A percentile compares a stretch with the other conserved stretches of the same genome.
Conservation (phyloP, 1,284 basidiomycete genomes). For the Apiotrichum gracile region DNA sequence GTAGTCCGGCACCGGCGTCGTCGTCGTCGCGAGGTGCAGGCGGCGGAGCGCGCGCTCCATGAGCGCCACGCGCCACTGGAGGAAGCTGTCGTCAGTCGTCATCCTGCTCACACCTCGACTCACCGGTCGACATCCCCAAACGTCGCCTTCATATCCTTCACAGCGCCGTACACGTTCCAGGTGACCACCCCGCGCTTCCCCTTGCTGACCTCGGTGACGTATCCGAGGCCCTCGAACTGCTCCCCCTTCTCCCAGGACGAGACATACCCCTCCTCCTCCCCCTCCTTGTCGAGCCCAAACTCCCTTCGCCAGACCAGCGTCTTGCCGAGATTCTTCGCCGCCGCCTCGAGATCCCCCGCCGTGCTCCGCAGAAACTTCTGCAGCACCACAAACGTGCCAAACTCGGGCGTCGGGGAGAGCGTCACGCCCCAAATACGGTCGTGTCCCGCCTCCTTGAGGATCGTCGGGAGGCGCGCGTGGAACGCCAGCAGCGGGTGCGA, state of each 20-base stretch:
- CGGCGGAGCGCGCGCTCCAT: constrained; percentile 20
- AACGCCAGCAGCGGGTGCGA: constrained; percentile 19
- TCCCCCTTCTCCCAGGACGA: background rate
- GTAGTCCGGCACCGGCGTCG: constrained; percentile 19
- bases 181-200: constrained; percentile 18
- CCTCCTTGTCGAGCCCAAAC: constrained; percentile 16
- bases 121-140: constrained; percentile 26
- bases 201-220: constrained; percentile 16
- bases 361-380: constrained; percentile 27
- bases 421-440: constrained; percentile 24
- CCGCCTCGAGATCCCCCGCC: constrained; percentile 12
- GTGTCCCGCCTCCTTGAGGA: constrained; percentile 18
- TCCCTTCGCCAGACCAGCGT: constrained; percentile 26
- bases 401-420: constrained; percentile 12
- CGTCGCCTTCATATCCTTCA: constrained; percentile 17
- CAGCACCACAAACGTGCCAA: constrained; percentile 20
- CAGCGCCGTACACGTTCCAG: constrained; percentile 29
- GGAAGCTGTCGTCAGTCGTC: constrained; percentile 13
- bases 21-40: constrained; percentile 17
- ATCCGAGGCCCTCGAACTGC: constrained; percentile 24
- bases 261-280: background rate
- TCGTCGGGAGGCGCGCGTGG: constrained; percentile 11
- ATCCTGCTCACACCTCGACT: background rate
- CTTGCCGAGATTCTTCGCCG: constrained; percentile 11
- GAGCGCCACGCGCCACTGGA: constrained; percentile 25